Percentiles rank a stretch among this genome's conserved stretches.
These are phyloP conservation scores for Chytriomyces hyalinus DNA, from an alignment of 192 early-diverging fungal genomes.

Conservation along the genomic window DNA sequence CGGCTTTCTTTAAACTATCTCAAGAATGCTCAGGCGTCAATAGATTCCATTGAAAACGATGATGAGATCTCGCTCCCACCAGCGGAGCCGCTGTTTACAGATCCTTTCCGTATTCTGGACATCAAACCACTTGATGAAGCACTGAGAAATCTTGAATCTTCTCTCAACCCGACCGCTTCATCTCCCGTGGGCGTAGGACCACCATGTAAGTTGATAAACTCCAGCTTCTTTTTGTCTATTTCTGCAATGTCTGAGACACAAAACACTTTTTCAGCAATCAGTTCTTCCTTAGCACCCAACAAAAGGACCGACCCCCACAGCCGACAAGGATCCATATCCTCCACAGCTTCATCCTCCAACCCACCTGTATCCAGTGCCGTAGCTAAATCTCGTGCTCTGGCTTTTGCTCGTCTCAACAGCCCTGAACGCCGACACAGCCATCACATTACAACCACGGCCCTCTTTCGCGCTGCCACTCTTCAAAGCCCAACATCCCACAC, in stretches of 20 bases:
- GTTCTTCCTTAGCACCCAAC: not conserved
- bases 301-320: not conserved
- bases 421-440: constrained; percentile 25
- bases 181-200: not conserved
- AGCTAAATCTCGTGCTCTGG: constrained; percentile 17
- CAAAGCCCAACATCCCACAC: constrained; percentile 31
- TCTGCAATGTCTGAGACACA: too few relatives aligned
- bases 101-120: constrained; percentile 31
- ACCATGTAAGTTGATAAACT: not conserved
- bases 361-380: not conserved
- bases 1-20: constrained; percentile 56
- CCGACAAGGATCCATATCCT: not conserved
- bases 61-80: not conserved
- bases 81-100: not conserved
- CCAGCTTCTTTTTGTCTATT: too few relatives aligned
- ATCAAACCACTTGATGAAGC: constrained; percentile 29
- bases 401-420: constrained; percentile 30
- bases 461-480: constrained; percentile 29
- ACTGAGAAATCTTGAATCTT: constrained; percentile 1
- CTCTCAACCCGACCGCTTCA: not conserved
- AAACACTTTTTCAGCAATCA: too few relatives aligned
- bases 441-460: constrained; percentile 17
- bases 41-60: constrained; percentile 34
- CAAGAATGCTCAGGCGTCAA: constrained; percentile 50
- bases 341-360: not conserved